Evolutionary conservation across 2,329 filamentous ascomycete genomes (phyloP).

Genomic region (Dactylellina parvicollis): DNA sequence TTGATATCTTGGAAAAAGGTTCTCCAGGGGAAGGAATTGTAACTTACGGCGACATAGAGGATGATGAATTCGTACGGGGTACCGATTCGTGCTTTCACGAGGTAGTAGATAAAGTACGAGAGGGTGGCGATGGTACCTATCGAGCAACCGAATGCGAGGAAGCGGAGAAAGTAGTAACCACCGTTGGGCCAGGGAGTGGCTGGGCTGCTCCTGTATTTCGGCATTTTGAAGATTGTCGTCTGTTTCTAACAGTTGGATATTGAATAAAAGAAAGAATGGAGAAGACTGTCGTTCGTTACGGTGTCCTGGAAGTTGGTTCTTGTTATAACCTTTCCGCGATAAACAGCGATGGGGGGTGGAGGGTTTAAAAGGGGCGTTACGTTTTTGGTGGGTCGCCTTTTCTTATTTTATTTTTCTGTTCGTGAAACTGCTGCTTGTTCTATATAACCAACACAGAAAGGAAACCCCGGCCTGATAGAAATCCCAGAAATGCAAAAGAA

Average conservation of each 20-base stretch:
- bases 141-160: constrained; percentile 36
- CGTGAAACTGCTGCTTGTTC: constrained; percentile 22
- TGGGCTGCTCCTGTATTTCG: constrained; percentile 47
- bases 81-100: constrained; percentile 35
- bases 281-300: constrained; percentile 10
- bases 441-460: constrained; percentile 3
- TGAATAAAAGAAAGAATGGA: background rate
- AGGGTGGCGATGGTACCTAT: constrained; percentile 45
- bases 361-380: constrained; percentile 50
- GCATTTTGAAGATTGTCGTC: constrained; percentile 21
- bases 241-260: background rate
- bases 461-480: constrained; percentile 4
- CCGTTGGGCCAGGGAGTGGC: constrained; percentile 53
- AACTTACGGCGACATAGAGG: constrained; percentile 47
- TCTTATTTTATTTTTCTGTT: constrained; percentile 22
- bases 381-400: constrained; percentile 35
- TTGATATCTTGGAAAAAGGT: no score
- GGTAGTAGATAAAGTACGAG: constrained; percentile 50
- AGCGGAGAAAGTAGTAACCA: constrained; percentile 51
- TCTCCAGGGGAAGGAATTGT: background rate
- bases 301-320: background rate
- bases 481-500: background rate
- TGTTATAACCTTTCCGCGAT: background rate
- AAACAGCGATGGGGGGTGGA: constrained; percentile 9
- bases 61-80: constrained; percentile 48